Percentiles rank a stretch among this genome's conserved stretches.
Evolutionary conservation across 2,329 filamentous ascomycete species (phyloP).

Genomic region (Aureobasidium namibiae): DNA sequence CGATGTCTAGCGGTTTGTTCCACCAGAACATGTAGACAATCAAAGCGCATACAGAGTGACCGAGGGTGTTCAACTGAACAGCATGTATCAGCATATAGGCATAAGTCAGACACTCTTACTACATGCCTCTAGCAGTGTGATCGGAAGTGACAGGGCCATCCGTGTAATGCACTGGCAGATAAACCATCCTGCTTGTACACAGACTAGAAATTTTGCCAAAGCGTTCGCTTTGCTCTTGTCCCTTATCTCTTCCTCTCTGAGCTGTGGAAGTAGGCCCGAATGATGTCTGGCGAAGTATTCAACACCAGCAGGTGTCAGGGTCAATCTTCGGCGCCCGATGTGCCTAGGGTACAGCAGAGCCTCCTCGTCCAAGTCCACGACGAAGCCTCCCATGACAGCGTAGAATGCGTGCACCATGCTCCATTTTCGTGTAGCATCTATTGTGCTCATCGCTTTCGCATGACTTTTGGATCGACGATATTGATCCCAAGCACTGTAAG

Average conservation of each 20-base stretch:
- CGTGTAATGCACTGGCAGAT: not conserved
- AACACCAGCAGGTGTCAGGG: not conserved
- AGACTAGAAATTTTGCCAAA: not conserved
- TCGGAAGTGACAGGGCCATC: not conserved
- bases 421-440: not conserved
- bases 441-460: not conserved
- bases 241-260: not conserved
- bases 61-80: not conserved
- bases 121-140: not conserved
- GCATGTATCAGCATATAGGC: not conserved
- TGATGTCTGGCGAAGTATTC: not conserved
- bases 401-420: not conserved
- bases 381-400: not conserved
- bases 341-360: not conserved
- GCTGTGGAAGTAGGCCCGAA: not conserved
- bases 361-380: not conserved
- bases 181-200: not conserved
- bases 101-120: not conserved
- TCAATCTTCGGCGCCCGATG: not conserved
- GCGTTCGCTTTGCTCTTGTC: not conserved
- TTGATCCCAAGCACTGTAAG: not conserved
- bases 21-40: not conserved
- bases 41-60: not conserved
- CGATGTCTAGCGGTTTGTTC: not conserved
- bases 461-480: not conserved